Evolutionary conservation across 192 early-diverging fungal species (phyloP).

Genomic region (Backusella tuberculispora): DNA sequence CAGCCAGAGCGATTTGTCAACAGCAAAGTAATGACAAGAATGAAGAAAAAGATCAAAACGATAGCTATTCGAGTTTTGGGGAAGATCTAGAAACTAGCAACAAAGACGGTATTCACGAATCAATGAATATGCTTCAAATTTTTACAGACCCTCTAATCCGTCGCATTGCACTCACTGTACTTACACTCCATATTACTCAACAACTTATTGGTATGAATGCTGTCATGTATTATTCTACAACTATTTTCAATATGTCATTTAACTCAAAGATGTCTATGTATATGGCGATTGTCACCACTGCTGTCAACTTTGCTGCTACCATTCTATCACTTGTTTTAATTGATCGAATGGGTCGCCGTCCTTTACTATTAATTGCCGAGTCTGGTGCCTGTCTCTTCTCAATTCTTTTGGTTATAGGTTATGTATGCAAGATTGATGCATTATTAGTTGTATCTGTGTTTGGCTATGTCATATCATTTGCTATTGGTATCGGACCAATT

Average conservation of each 20-base stretch:
- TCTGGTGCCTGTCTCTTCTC: conserved; percentile 64
- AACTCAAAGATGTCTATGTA: conserved; percentile 57
- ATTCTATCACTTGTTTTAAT: conserved; percentile 60
- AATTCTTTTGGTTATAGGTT: conserved; percentile 64
- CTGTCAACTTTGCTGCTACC: conserved; percentile 65
- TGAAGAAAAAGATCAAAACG: conserved; percentile 1
- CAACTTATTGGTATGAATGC: conserved; percentile 89
- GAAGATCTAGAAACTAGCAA: not conserved
- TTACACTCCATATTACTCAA: conserved; percentile 74
- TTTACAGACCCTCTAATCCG: conserved; percentile 61
- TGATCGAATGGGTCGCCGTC: conserved; percentile 68
- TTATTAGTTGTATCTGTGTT: conserved; percentile 73
- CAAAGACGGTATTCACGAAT: conserved; percentile 31
- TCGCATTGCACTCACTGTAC: conserved; percentile 63
- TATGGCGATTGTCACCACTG: conserved; percentile 61
- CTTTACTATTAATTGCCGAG: conserved; percentile 63
- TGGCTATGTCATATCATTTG: conserved; percentile 78
- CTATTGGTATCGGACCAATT: conserved; percentile 79
- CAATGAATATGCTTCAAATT: conserved; percentile 55
- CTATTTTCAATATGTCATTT: conserved; percentile 71
- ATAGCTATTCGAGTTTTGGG: not conserved
- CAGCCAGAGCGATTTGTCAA: not conserved
- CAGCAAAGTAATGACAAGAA: conserved; percentile 3
- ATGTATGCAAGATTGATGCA: conserved; percentile 52
- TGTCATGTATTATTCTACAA: conserved; percentile 82